Conservation (phyloP, 345 rosid species). For the Lepidium sativum region DNA sequence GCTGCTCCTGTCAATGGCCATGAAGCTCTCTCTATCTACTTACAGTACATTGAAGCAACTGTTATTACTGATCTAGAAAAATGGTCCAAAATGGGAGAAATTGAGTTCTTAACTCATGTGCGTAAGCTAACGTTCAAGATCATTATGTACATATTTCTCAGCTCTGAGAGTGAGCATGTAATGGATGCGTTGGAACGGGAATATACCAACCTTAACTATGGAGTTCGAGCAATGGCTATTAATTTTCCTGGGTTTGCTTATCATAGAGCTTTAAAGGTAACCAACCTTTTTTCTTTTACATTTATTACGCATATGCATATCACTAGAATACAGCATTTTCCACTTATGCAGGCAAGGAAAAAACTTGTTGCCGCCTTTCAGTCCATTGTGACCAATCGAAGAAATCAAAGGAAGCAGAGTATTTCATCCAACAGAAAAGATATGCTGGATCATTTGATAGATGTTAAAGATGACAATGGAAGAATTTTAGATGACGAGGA, state of each 20-base stretch:
- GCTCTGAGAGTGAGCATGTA: conserved; percentile 51
- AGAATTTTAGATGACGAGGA: conserved; percentile 55
- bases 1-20: conserved; percentile 73
- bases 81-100: conserved; percentile 58
- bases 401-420: conserved; percentile 28
- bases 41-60: conserved; percentile 53
- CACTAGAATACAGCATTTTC: background rate
- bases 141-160: conserved; percentile 72
- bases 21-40: conserved; percentile 61
- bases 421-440: conserved; percentile 35
- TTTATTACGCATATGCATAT: background rate
- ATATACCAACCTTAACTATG: conserved; percentile 63
- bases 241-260: conserved; percentile 85
- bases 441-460: conserved; percentile 69
- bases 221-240: conserved; percentile 83
- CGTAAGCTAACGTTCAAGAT: conserved; percentile 76
- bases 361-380: conserved; percentile 56
- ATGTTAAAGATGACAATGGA: conserved; percentile 62
- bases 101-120: conserved; percentile 59
- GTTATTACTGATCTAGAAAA: conserved; percentile 43
- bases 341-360: conserved; percentile 53
- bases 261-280: conserved; percentile 71
- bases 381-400: conserved; percentile 47
- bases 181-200: conserved; percentile 69
- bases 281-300: background rate